Conservation (phyloP, 805 yeast species). For the Maudiozyma pseudohumilis region DNA sequence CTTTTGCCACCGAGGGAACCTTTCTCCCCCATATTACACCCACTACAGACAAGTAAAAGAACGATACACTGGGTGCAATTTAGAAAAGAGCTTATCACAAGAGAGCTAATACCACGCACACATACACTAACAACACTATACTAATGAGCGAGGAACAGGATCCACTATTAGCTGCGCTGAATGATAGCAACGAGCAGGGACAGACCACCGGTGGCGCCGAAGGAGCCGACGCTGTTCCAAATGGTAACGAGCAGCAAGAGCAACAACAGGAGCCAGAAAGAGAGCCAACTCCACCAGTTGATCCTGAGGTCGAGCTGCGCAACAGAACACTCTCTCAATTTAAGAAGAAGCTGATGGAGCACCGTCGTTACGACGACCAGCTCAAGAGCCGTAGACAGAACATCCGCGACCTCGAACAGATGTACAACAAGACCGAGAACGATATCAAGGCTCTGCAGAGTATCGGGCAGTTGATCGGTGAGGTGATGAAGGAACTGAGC, state of each 20-base stretch:
- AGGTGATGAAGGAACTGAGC: slow-evolving; percentile 87
- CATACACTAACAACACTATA: neutral
- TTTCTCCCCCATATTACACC: too few relatives aligned
- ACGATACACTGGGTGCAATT: too few relatives aligned
- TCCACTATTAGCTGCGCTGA: slow-evolving; percentile 63
- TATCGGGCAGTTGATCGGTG: slow-evolving; percentile 96
- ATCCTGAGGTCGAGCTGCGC: slow-evolving; percentile 48
- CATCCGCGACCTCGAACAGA: slow-evolving; percentile 73
- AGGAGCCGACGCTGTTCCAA: neutral
- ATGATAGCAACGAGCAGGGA: slow-evolving; percentile 6
- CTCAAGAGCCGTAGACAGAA: slow-evolving; percentile 73
- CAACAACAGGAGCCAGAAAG: neutral
- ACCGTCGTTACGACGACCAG: slow-evolving; percentile 88
- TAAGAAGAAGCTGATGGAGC: slow-evolving; percentile 81
- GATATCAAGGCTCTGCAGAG: slow-evolving; percentile 95
- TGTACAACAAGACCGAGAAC: slow-evolving; percentile 87
- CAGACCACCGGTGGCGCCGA: slow-evolving; percentile 1
- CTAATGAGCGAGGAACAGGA: slow-evolving; percentile 56
- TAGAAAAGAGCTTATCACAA: too few relatives aligned
- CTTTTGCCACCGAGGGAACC: too few relatives aligned
- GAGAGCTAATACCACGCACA: too few relatives aligned
- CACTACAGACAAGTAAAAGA: too few relatives aligned
- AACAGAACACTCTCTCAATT: slow-evolving; percentile 67
- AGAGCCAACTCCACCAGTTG: slow-evolving; percentile 32
- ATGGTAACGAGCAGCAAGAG: neutral